A percentile compares a stretch with the other conserved stretches of the same genome.
These are phyloP conservation scores for Leersia perrieri DNA, from an alignment of 176 grass and related monocot species.

Conservation along the genomic window DNA sequence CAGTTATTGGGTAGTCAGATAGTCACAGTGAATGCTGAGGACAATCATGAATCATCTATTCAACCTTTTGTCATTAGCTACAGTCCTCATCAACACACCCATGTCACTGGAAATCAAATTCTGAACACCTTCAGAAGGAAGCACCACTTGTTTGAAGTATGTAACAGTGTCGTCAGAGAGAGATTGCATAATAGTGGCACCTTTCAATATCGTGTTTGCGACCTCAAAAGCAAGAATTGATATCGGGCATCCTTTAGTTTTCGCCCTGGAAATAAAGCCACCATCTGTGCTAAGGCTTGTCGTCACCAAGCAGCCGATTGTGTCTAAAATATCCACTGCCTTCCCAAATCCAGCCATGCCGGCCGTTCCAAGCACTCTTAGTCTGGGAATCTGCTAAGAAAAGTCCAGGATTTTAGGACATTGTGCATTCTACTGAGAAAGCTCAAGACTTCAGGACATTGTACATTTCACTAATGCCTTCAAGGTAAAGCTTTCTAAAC, in stretches of 20 bases:
- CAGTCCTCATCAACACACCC: conserved; percentile 56
- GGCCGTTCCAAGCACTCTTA: conserved; percentile 55
- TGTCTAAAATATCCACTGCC: conserved; percentile 84
- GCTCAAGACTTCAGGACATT: conserved; percentile 15
- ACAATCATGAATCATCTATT: not conserved
- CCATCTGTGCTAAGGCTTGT: conserved; percentile 58
- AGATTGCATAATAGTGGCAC: conserved; percentile 73
- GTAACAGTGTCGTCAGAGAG: conserved; percentile 63
- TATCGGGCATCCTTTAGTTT: conserved; percentile 70
- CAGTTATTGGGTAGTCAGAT: conserved; percentile 3
- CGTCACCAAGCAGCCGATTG: conserved; percentile 69
- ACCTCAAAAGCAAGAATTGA: conserved; percentile 96
- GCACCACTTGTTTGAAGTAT: conserved; percentile 81
- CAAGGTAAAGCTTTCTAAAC: conserved; percentile 5
- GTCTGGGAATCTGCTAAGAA: conserved; percentile 34
- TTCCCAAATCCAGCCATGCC: conserved; percentile 74
- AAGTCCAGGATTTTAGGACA: conserved; percentile 21
- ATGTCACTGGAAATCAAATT: conserved; percentile 64
- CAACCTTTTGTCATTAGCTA: conserved; percentile 84
- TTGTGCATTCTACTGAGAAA: not conserved
- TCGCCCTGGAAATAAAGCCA: conserved; percentile 57
- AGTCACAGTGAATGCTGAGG: not conserved
- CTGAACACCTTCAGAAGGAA: conserved; percentile 74
- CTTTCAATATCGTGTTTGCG: conserved; percentile 91
- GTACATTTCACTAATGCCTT: not conserved